These are phyloP conservation scores for Centrapalus pauciflorus DNA, from an alignment of 129 eudicot genomes.

Conservation along the genomic window DNA sequence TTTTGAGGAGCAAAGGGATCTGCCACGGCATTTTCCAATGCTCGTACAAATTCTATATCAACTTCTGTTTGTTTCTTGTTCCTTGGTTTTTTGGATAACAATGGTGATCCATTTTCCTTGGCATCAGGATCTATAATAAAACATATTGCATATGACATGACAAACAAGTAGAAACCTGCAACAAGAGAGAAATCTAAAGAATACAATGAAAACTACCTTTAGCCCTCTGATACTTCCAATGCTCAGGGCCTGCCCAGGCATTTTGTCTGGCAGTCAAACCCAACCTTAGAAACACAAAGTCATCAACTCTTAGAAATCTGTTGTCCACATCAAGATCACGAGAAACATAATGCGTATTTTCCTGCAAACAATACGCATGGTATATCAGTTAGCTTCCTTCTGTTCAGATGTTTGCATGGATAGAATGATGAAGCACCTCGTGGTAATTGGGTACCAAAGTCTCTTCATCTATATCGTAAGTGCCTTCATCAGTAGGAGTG, in stretches of 20 bases:
- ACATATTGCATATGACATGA: slow-evolving; percentile 12
- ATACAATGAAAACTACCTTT: slow-evolving; percentile 55
- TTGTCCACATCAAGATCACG: slow-evolving; percentile 47
- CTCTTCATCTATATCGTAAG: slow-evolving; percentile 49
- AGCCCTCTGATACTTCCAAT: slow-evolving; percentile 78
- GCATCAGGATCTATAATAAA: slow-evolving; percentile 43
- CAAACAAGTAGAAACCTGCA: slow-evolving; percentile 13
- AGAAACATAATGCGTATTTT: slow-evolving; percentile 25
- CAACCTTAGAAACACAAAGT: slow-evolving; percentile 44
- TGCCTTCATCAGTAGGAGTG: slow-evolving; percentile 37
- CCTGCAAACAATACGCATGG: slow-evolving; percentile 38
- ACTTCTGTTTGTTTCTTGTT: slow-evolving; percentile 50
- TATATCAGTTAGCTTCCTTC: neutral
- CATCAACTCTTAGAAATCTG: slow-evolving; percentile 51
- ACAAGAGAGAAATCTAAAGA: neutral
- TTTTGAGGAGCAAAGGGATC: slow-evolving; percentile 65
- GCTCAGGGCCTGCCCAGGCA: slow-evolving; percentile 98
- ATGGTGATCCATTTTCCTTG: slow-evolving; percentile 51
- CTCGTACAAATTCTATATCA: slow-evolving; percentile 61
- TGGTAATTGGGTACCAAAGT: slow-evolving; percentile 33
- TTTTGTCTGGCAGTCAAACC: slow-evolving; percentile 61
- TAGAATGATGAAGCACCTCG: slow-evolving; percentile 44
- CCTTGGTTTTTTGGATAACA: slow-evolving; percentile 45
- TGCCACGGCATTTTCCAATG: slow-evolving; percentile 42
- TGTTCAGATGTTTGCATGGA: neutral